Evolutionary conservation across 306 rosid species (phyloP).

Genomic region (Corylus americana): DNA sequence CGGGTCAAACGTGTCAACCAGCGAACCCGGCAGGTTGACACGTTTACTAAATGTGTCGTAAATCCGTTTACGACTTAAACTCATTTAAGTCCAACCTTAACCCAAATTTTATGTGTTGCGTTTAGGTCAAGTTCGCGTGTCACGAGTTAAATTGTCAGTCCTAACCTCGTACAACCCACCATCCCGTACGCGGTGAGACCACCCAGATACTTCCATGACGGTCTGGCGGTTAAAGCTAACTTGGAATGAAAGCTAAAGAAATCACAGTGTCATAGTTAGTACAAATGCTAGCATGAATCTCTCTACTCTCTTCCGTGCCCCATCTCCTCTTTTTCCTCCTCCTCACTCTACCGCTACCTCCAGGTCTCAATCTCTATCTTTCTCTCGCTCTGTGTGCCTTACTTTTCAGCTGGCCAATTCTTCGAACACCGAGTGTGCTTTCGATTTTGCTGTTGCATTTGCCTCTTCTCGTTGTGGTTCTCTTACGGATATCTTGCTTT

Average conservation of each 20-base stretch:
- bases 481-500: background rate
- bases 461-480: background rate
- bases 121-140: too few relatives aligned
- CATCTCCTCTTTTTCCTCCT: conserved; percentile 42
- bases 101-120: too few relatives aligned
- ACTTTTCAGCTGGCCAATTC: conserved; percentile 34
- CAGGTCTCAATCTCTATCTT: conserved; percentile 1
- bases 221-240: background rate
- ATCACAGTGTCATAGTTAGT: background rate
- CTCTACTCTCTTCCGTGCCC: conserved; percentile 28
- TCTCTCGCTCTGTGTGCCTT: background rate
- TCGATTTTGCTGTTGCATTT: background rate
- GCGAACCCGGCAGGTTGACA: too few relatives aligned
- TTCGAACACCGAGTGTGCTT: conserved; percentile 22
- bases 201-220: background rate
- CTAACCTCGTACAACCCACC: too few relatives aligned
- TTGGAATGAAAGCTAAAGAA: background rate
- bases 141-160: too few relatives aligned
- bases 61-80: too few relatives aligned
- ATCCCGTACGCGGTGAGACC: too few relatives aligned
- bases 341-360: conserved; percentile 29
- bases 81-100: too few relatives aligned
- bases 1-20: too few relatives aligned
- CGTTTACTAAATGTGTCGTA: too few relatives aligned
- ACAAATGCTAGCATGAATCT: conserved; percentile 37